phyloP scores from a whole-genome alignment of 805 yeast species.

The Cyberlindnera misumaiensis region DNA sequence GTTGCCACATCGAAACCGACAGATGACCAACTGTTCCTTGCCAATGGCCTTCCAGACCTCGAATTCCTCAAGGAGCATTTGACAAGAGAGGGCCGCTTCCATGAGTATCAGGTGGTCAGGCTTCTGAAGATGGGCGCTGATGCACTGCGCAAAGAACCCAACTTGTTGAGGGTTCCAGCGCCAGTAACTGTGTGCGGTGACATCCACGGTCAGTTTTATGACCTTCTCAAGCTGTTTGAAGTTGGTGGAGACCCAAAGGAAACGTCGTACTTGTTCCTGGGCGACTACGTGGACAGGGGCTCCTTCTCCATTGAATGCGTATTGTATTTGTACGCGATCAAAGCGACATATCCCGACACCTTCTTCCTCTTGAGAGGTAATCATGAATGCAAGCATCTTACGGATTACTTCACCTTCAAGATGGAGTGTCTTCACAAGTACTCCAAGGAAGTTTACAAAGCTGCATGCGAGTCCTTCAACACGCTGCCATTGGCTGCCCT shows the following conservation, averaged over 20 bases:
- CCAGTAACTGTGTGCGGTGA: constrained; percentile 97
- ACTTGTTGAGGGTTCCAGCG: constrained; percentile 72
- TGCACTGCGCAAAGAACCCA: constrained; percentile 65
- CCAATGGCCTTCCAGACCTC: constrained; percentile 64
- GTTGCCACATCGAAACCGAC: constrained; percentile 62
- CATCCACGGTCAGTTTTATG: constrained; percentile 93
- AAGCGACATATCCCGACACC: constrained; percentile 64
- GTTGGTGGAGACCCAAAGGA: constrained; percentile 82
- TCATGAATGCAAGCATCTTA: constrained; percentile 90
- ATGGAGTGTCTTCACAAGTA: constrained; percentile 87
- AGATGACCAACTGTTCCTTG: constrained; percentile 57
- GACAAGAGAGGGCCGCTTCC: constrained; percentile 71
- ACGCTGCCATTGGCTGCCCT: constrained; percentile 88
- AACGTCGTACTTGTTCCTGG: constrained; percentile 78
- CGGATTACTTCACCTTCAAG: constrained; percentile 90
- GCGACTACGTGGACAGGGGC: constrained; percentile 96
- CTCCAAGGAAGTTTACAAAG: constrained; percentile 55
- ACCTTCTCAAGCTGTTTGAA: constrained; percentile 82
- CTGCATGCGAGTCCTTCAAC: constrained; percentile 71
- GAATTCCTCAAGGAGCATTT: constrained; percentile 70
- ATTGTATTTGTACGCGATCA: constrained; percentile 69
- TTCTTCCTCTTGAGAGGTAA: constrained; percentile 87
- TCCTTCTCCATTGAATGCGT: constrained; percentile 80
- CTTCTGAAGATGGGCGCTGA: constrained; percentile 63
- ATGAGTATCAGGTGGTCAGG: constrained; percentile 58